A percentile compares a stretch with the other conserved stretches of the same genome.
Conservation (phyloP, 306 rosid species). For the Quercus variabilis region DNA sequence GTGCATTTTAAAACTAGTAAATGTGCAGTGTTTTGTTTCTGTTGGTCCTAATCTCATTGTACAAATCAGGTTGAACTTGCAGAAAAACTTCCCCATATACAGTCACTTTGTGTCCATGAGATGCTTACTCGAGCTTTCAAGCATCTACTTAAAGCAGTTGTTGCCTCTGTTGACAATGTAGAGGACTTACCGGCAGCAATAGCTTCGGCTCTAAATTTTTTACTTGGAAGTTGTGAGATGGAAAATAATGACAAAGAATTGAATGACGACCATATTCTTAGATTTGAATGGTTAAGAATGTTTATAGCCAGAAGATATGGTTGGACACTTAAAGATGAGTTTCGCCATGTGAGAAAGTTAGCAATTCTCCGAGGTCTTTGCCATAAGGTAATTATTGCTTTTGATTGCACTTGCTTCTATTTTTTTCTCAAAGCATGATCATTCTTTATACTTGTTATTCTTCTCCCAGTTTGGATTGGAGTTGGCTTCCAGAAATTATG, state of each 20-base stretch:
- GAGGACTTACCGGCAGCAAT: conserved; percentile 58
- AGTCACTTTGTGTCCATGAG: conserved; percentile 94
- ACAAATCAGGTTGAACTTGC: conserved; percentile 80
- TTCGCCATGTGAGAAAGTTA: conserved; percentile 72
- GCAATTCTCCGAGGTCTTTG: conserved; percentile 87
- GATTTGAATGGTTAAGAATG: conserved; percentile 59
- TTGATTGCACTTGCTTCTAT: not conserved
- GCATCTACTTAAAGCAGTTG: conserved; percentile 72
- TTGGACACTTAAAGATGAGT: conserved; percentile 72
- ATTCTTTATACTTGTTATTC: conserved; percentile 4
- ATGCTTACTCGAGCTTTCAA: conserved; percentile 94
- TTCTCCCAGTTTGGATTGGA: conserved; percentile 79
- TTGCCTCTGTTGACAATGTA: conserved; percentile 52
- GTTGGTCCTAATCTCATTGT: conserved; percentile 29
- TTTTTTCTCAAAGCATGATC: conserved; percentile 8
- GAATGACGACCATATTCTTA: conserved; percentile 49
- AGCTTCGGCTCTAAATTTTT: conserved; percentile 68
- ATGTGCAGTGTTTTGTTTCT: not conserved
- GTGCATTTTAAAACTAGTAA: not conserved
- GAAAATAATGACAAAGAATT: conserved; percentile 43
- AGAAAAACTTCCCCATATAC: conserved; percentile 89
- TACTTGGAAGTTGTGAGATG: conserved; percentile 52
- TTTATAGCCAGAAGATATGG: conserved; percentile 65
- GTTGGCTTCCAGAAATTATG: conserved; percentile 80
- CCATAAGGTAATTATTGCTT: conserved; percentile 54